Percentiles rank a stretch among this genome's conserved stretches.
Evolutionary conservation across 768 basidiomycete genomes (phyloP).

Genomic region (Vishniacozyma victoriae): DNA sequence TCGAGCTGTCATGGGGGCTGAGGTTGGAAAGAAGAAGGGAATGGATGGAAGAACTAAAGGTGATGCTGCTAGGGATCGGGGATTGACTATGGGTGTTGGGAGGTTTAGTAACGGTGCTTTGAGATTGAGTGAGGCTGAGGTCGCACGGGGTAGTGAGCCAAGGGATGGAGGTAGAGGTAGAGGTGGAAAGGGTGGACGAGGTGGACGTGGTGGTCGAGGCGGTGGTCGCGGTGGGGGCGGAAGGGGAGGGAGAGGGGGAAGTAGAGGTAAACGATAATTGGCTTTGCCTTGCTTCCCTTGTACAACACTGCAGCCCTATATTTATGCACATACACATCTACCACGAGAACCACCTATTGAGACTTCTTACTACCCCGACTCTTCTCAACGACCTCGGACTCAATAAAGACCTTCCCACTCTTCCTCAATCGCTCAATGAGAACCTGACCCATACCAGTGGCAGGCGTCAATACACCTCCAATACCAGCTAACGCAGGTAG

Average conservation of each 20-base stretch:
- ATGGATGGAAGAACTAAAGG: conserved; percentile 32
- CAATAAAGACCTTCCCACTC: conserved; percentile 48
- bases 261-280: too few species aligned
- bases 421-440: conserved; percentile 62
- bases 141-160: conserved; percentile 29
- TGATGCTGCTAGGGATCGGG: conserved; percentile 27
- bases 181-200: conserved; percentile 1
- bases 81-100: conserved; percentile 44
- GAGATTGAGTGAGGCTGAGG: conserved; percentile 41
- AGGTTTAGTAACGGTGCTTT: conserved; percentile 43
- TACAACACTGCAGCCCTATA: too few species aligned
- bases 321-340: too few species aligned
- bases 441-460: conserved; percentile 72
- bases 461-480: conserved; percentile 79
- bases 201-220: conserved; percentile 7
- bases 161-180: conserved; percentile 4
- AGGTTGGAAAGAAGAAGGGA: conserved; percentile 18
- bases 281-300: too few species aligned
- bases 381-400: conserved; percentile 12
- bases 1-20: conserved; percentile 10
- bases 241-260: conserved; percentile 3
- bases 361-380: neutral
- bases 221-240: conserved; percentile 6
- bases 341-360: neutral
- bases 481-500: conserved; percentile 57